Conservation (phyloP, 768 basidiomycete genomes). For the Lyophyllum decastes region DNA sequence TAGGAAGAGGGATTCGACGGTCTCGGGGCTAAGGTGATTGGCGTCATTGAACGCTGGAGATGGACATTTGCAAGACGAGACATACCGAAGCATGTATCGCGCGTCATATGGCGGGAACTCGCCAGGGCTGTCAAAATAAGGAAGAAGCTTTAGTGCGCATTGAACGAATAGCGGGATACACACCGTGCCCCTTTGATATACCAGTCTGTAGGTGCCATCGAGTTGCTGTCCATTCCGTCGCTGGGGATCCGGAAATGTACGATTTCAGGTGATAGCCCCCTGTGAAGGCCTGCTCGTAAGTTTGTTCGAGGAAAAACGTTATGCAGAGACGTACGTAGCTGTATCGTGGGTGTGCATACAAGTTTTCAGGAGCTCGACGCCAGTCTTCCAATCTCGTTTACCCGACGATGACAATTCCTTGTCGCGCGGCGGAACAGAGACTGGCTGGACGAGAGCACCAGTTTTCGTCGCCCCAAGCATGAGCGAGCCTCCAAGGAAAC, state of each 20-base stretch:
- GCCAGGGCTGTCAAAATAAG: conserved; percentile 26
- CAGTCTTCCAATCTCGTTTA: conserved; percentile 79
- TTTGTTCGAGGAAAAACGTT: neutral
- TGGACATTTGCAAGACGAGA: neutral
- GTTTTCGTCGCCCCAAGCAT: conserved; percentile 84
- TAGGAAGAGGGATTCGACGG: conserved; percentile 90
- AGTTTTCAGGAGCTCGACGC: conserved; percentile 79
- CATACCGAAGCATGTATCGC: conserved; percentile 86
- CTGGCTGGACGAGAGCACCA: conserved; percentile 50
- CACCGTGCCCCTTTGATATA: conserved; percentile 85
- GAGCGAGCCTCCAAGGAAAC: conserved; percentile 91
- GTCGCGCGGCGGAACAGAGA: conserved; percentile 69
- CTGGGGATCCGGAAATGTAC: conserved; percentile 76
- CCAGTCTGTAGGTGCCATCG: conserved; percentile 68
- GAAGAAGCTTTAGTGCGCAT: neutral
- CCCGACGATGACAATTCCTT: conserved; percentile 63
- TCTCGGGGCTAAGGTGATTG: conserved; percentile 69
- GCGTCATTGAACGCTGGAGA: neutral
- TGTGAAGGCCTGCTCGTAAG: conserved; percentile 24
- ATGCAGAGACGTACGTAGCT: conserved; percentile 58
- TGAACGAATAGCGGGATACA: conserved; percentile 17
- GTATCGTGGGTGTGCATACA: conserved; percentile 89
- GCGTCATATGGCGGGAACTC: conserved; percentile 71
- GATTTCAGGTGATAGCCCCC: conserved; percentile 88
- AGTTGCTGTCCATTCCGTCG: conserved; percentile 49